Percentiles rank a stretch among this genome's conserved stretches.
Evolutionary conservation across 1,139 yeast species (phyloP).

Genomic region (Suhomyces yuchorum): DNA sequence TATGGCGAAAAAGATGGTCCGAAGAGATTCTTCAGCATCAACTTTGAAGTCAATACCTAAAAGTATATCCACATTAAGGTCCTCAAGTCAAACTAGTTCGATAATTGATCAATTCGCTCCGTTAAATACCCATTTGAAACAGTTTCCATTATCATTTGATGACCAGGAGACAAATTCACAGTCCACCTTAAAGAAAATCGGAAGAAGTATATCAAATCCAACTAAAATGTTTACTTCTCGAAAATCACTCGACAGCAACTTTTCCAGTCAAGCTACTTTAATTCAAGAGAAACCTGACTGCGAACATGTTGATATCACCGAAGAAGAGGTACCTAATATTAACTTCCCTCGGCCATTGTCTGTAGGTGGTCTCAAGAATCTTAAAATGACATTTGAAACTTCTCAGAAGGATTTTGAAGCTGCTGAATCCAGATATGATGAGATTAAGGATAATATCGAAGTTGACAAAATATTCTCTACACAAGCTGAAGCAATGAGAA

Average conservation of each 20-base stretch:
- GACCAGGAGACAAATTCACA: background rate
- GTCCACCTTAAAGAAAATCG: slow-evolving; percentile 23
- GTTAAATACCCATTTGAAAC: slow-evolving; percentile 11
- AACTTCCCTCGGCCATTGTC: slow-evolving; percentile 37
- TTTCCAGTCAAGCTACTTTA: background rate
- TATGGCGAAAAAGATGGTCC: slow-evolving; percentile 17
- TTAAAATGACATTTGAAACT: slow-evolving; percentile 40
- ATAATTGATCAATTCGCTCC: slow-evolving; percentile 18
- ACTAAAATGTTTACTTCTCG: slow-evolving; percentile 20
- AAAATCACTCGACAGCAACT: slow-evolving; percentile 7
- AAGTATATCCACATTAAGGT: slow-evolving; percentile 22
- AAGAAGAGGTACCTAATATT: slow-evolving; percentile 17
- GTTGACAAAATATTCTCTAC: slow-evolving; percentile 2
- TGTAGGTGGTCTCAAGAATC: slow-evolving; percentile 30
- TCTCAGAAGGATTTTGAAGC: slow-evolving; percentile 27
- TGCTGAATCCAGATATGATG: slow-evolving; percentile 29
- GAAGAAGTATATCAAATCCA: slow-evolving; percentile 24
- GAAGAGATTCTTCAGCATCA: slow-evolving; percentile 7
- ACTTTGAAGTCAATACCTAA: slow-evolving; percentile 5
- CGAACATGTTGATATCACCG: slow-evolving; percentile 6
- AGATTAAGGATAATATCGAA: slow-evolving; percentile 10
- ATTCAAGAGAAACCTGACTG: slow-evolving; percentile 5
- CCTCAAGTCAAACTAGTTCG: slow-evolving; percentile 11
- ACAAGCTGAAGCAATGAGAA: slow-evolving; percentile 6
- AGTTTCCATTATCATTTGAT: background rate